These are phyloP conservation scores for Diplodia intermedia DNA, from an alignment of 2,329 filamentous ascomycete genomes.

Conservation along the genomic window DNA sequence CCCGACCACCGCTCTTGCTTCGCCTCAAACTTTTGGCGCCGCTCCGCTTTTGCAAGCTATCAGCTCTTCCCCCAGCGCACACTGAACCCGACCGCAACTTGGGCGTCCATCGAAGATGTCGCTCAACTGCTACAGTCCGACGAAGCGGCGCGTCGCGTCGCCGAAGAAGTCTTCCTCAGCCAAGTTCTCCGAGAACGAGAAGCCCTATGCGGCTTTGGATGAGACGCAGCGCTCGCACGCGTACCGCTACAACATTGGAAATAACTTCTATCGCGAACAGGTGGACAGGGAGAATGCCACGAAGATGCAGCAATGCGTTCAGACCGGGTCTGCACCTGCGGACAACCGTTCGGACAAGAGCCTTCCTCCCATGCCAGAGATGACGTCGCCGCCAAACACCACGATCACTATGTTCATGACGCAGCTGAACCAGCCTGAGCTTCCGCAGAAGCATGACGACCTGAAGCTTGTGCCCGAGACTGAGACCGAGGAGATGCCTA, in stretches of 20 bases:
- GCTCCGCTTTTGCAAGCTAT: background rate
- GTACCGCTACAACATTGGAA: constrained; percentile 22
- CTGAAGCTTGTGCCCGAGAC: constrained; percentile 35
- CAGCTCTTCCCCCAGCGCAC: background rate
- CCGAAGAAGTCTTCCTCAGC: constrained; percentile 15
- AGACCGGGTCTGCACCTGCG: background rate
- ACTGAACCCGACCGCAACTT: background rate
- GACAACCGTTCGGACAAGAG: background rate
- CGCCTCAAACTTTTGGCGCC: background rate
- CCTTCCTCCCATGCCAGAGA: background rate
- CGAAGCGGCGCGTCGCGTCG: constrained; percentile 21
- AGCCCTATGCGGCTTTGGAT: constrained; percentile 14
- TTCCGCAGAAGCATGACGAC: background rate
- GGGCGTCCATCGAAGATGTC: constrained; percentile 17
- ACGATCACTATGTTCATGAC: constrained; percentile 42
- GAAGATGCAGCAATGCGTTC: background rate
- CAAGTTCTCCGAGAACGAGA: constrained; percentile 2
- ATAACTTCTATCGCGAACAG: constrained; percentile 23
- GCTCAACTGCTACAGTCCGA: constrained; percentile 27
- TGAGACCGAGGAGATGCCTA: constrained; percentile 41
- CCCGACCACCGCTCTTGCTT: background rate
- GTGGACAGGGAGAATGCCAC: constrained; percentile 5
- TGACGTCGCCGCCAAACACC: constrained; percentile 34
- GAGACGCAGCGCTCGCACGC: constrained; percentile 23
- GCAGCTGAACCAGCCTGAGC: constrained; percentile 5